Evolutionary conservation across 2,329 filamentous ascomycete genomes (phyloP), one percentile per base, ranked within the genome.

Genomic region (Bipolaris zeicola): DNA sequence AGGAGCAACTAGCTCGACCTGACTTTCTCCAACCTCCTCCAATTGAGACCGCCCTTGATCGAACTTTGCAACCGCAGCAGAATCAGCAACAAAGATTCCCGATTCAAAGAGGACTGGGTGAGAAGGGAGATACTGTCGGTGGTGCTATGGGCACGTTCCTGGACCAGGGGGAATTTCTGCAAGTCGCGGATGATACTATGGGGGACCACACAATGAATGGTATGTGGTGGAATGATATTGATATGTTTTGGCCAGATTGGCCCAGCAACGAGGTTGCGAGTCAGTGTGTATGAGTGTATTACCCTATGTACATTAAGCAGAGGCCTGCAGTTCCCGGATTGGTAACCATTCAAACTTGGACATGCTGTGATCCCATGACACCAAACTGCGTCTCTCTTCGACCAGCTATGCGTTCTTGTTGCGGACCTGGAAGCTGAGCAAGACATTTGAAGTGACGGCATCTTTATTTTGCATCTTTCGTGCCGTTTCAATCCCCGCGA

Each of bases 401-500:
- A 42, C 6, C 20, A 42, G 39, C 39, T 42, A 42, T 42, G 20
- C 22, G 10, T 26, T 26, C 39, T 42, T 6, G 5, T n/a, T 26
- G 39, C 39, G 39, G 39, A 74, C 47, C 50, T 63, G 62, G 58
- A 71, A 79, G 14, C 66, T 67, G 36, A 83, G 80, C 85, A 89
- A 85, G 50, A 65, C 67, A 66, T 89, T 89, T 6, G 79, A 82
- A 26, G 71, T 68, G 20, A 82, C 73, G 3, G 65, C 64, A 59
- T 79, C 77, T 60, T 80, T 78, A 56, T 83, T 76, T 26, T 76
- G 64, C 69, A 84, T 72, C 68, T 84, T 84, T 36, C 68, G 56
- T 13, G 80, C 79, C 14, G 80, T 81, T 55, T 87, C 83, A 0
- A 75, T 71, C 0, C 87, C 87, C 0, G 81, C 81, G 0, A 83